phyloP scores from a whole-genome alignment of 1,284 basidiomycete genomes.

The Fomitopsis schrenkii region DNA sequence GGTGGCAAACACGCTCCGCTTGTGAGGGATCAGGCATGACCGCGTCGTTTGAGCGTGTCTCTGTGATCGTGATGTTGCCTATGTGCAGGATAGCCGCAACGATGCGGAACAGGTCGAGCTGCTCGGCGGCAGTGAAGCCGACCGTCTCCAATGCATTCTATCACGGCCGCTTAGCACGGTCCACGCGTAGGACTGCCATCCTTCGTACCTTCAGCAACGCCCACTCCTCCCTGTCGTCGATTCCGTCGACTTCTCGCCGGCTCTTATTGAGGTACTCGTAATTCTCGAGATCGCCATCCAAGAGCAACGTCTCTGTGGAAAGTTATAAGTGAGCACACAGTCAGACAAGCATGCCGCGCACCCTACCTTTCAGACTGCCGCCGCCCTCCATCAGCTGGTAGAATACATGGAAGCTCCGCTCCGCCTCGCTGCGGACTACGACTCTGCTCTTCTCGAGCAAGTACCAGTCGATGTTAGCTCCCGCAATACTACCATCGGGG shows the following conservation, averaged over 20 bases:
- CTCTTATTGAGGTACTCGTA: conserved; percentile 94
- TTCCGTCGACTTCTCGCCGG: conserved; percentile 88
- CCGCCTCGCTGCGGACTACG: conserved; percentile 82
- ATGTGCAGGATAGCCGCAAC: conserved; percentile 94
- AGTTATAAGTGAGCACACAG: background rate
- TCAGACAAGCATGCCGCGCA: background rate
- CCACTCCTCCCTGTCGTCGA: conserved; percentile 94
- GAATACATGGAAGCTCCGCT: conserved; percentile 96
- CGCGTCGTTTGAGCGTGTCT: conserved; percentile 86
- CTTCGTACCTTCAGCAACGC: conserved; percentile 59
- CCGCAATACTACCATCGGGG: conserved; percentile 91
- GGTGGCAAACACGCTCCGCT: conserved; percentile 89
- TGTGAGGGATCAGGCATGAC: conserved; percentile 78
- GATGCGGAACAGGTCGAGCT: conserved; percentile 92
- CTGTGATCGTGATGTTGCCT: conserved; percentile 86
- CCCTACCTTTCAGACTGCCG: conserved; percentile 59
- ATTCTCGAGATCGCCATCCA: conserved; percentile 75
- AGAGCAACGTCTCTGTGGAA: conserved; percentile 66
- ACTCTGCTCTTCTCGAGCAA: conserved; percentile 97
- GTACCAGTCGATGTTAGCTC: conserved; percentile 99
- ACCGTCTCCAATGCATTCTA: conserved; percentile 82
- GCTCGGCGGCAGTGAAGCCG: conserved; percentile 83
- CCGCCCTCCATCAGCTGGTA: conserved; percentile 84
- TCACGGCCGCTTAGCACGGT: background rate
- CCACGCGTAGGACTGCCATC: background rate